These are phyloP conservation scores for Pleurotus djamor DNA, from an alignment of 768 basidiomycete species.

Conservation along the genomic window DNA sequence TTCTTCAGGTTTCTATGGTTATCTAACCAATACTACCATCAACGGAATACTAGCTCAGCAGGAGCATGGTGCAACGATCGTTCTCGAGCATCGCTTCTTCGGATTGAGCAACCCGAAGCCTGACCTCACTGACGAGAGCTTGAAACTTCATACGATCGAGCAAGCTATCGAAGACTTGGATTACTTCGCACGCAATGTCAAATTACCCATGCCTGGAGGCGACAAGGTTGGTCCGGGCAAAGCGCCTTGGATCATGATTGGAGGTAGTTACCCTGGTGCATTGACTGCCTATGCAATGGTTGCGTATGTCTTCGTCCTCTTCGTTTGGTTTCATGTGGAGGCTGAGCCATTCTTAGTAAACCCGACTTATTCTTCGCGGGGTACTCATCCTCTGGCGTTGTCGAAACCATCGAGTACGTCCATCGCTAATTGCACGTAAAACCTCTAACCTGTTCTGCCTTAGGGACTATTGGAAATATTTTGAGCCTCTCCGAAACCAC, in stretches of 20 bases:
- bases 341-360: conserved; percentile 33
- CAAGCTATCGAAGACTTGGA: conserved; percentile 73
- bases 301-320: conserved; percentile 37
- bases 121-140: conserved; percentile 55
- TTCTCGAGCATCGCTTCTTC: conserved; percentile 74
- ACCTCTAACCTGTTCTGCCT: neutral
- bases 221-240: conserved; percentile 54
- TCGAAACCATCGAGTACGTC: conserved; percentile 53
- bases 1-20: conserved; percentile 38
- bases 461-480: conserved; percentile 69
- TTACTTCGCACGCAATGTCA: conserved; percentile 64
- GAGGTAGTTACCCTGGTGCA: conserved; percentile 48
- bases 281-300: conserved; percentile 45
- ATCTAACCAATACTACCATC: conserved; percentile 63
- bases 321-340: neutral
- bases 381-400: conserved; percentile 64
- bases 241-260: conserved; percentile 47
- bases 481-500: conserved; percentile 63
- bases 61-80: conserved; percentile 57
- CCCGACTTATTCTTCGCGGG: conserved; percentile 60
- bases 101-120: conserved; percentile 68
- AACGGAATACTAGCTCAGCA: conserved; percentile 65
- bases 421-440: neutral
- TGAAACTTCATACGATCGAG: conserved; percentile 62
- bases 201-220: conserved; percentile 66